Evolutionary conservation across 108 stramenopile genomes (phyloP).

Genomic region (Chaetoceros muelleri): DNA sequence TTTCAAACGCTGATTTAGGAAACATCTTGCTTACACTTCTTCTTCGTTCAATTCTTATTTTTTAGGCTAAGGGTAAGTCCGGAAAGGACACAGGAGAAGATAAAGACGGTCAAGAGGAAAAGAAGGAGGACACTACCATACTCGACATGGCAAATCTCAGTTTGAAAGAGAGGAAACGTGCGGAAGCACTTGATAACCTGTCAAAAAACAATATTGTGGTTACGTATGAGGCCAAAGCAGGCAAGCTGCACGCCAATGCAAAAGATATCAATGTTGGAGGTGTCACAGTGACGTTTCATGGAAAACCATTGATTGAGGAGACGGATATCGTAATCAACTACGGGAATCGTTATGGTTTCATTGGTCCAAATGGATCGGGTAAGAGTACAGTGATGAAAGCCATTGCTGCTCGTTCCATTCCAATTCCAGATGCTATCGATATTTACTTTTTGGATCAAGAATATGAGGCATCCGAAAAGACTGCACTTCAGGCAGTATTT

Average conservation of each 20-base stretch:
- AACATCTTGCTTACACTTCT: too few relatives aligned
- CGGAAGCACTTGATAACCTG: slow-evolving; percentile 58
- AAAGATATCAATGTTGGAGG: slow-evolving; percentile 95
- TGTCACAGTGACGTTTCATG: slow-evolving; percentile 92
- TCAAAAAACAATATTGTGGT: slow-evolving; percentile 68
- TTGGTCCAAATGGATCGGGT: slow-evolving; percentile 57
- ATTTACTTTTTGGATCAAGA: slow-evolving; percentile 94
- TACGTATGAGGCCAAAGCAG: slow-evolving; percentile 71
- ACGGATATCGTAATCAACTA: slow-evolving; percentile 86
- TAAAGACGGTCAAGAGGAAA: slow-evolving; percentile 28
- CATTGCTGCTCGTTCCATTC: slow-evolving; percentile 90
- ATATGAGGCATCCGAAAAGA: slow-evolving; percentile 88
- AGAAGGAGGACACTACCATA: slow-evolving; percentile 27
- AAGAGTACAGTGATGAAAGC: slow-evolving; percentile 95
- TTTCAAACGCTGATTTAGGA: too few relatives aligned
- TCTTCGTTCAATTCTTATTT: too few relatives aligned
- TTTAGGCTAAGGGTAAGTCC: slow-evolving; percentile 25
- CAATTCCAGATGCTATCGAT: slow-evolving; percentile 94
- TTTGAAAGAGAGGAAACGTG: slow-evolving; percentile 44
- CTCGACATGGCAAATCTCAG: slow-evolving; percentile 8
- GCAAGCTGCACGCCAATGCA: slow-evolving; percentile 70
- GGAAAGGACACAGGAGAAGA: slow-evolving; percentile 15
- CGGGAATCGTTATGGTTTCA: slow-evolving; percentile 91
- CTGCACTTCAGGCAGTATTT: slow-evolving; percentile 95
- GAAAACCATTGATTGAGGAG: slow-evolving; percentile 77